Evolutionary conservation across 768 basidiomycete genomes (phyloP), one percentile per base, ranked within the genome.

Genomic region (Termitomyces sp.): DNA sequence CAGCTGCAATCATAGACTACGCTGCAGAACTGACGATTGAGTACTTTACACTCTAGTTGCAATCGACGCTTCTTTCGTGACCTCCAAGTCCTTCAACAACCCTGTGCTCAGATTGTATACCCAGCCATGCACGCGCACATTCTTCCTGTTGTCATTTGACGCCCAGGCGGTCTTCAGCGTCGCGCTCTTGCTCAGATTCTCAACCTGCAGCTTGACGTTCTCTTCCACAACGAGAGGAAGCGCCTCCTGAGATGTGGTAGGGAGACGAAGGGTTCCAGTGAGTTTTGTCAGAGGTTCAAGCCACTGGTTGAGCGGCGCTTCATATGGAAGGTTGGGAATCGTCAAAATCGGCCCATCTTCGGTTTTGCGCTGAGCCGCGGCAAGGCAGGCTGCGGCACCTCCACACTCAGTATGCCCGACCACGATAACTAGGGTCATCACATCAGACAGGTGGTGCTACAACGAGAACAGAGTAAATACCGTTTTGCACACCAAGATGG

Each of bases 331-430:
- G 22, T 66, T 63, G 27, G 70, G 63, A 22, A 75, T 61, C 1
- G 76, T 74, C 40, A 69, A 62, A 31, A 71, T 67, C 22, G 67
- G 64, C 29, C 60, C 69, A 25, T 66, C 67, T 47, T 65, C 52
- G 25, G 60, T 51, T 15, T 70, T 64, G n/a, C 67, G 70, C 53
- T 72, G 68, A 32, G 73, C 76, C 40, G 82, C 79, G 0, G 66
- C 61, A 38, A 82, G 70, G 46, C 83, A 83, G 5, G 86, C 84
- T 0, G 71, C 67, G 3, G 82, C 88, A 49, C 93, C 93, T 52
- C 91, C 93, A 66, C 93, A 96, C 52, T 83, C 75, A 11, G 86
- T 84, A 66, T 96, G 93, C 16, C 93, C 93, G 23, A 87, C 89
- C 62, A 95, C 73, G 57, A 91, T 74, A 56, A 95, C 90, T 92